A percentile compares a stretch with the other conserved stretches of the same genome.
Evolutionary conservation across 73 alveolate species (phyloP).

Genomic region (Durusdinium trenchii): DNA sequence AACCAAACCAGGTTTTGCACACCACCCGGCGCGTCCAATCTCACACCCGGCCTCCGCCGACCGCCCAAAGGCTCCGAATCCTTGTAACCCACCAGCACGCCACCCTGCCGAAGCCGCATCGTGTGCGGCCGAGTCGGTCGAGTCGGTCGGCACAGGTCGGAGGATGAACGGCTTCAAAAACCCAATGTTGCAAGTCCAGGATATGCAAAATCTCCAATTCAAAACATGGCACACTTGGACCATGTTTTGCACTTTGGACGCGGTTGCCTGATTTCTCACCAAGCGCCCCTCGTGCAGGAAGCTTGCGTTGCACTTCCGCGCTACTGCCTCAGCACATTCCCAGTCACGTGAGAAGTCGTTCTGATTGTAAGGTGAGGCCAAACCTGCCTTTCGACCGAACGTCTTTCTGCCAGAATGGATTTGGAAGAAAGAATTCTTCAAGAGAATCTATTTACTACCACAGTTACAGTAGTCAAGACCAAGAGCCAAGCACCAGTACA

Average conservation of each 20-base stretch:
- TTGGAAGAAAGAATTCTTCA: too few relatives aligned
- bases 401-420: too few relatives aligned
- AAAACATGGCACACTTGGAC: not conserved
- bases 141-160: not conserved
- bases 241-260: not conserved
- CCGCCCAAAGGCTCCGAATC: constrained; percentile 54
- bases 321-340: constrained; percentile 60
- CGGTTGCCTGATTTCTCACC: constrained; percentile 65
- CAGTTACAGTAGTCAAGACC: too few relatives aligned
- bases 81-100: constrained; percentile 61
- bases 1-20: not conserved
- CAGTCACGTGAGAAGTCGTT: too few relatives aligned
- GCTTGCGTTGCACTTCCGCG: constrained; percentile 52
- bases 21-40: not conserved
- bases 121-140: not conserved
- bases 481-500: too few relatives aligned
- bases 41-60: constrained; percentile 26
- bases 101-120: constrained; percentile 1
- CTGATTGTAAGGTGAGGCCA: too few relatives aligned
- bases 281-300: constrained; percentile 61
- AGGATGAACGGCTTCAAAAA: not conserved
- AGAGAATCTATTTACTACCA: too few relatives aligned
- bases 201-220: not conserved
- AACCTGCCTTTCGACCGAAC: too few relatives aligned
- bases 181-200: not conserved